Evolutionary conservation across 2,329 filamentous ascomycete genomes (phyloP).

Genomic region (Magnaporthiopsis poae): DNA sequence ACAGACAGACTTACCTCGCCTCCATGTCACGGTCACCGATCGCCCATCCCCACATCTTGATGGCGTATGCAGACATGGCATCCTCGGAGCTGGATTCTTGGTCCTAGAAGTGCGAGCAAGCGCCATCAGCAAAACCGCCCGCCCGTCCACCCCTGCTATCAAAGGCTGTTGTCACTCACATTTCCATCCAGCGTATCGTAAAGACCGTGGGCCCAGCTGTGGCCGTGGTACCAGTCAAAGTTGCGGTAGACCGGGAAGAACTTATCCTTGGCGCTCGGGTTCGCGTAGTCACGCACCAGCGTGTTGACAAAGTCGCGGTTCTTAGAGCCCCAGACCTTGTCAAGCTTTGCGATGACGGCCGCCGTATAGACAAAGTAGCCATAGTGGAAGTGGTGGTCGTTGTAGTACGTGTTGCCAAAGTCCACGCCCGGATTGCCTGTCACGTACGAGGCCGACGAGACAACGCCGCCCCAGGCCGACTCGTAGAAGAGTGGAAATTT

Average conservation of each 20-base stretch:
- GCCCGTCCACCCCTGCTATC: neutral
- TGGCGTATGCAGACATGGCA: conserved; percentile 71
- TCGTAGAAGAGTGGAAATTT: conserved; percentile 57
- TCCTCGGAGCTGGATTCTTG: conserved; percentile 88
- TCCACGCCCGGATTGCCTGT: conserved; percentile 62
- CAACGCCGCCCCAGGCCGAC: conserved; percentile 66
- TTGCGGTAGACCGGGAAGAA: conserved; percentile 72
- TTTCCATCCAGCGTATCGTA: conserved; percentile 65
- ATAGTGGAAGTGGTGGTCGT: conserved; percentile 67
- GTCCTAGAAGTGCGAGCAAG: conserved; percentile 31
- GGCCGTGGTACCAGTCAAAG: conserved; percentile 92
- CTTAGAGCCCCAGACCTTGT: conserved; percentile 58
- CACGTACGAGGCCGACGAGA: conserved; percentile 63
- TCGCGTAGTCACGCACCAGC: conserved; percentile 73
- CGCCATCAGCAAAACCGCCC: neutral
- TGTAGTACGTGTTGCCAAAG: conserved; percentile 80
- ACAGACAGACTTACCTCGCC: conserved; percentile 39
- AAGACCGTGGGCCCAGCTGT: conserved; percentile 82
- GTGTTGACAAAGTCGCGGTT: conserved; percentile 76
- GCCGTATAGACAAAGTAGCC: conserved; percentile 85
- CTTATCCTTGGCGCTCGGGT: conserved; percentile 59
- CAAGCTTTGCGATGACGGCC: conserved; percentile 70
- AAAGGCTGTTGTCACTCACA: conserved; percentile 22
- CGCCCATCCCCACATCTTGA: conserved; percentile 88
- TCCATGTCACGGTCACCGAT: conserved; percentile 71